Conservation (phyloP, 106 monocot species). For the Alisma plantagoaquatica region DNA sequence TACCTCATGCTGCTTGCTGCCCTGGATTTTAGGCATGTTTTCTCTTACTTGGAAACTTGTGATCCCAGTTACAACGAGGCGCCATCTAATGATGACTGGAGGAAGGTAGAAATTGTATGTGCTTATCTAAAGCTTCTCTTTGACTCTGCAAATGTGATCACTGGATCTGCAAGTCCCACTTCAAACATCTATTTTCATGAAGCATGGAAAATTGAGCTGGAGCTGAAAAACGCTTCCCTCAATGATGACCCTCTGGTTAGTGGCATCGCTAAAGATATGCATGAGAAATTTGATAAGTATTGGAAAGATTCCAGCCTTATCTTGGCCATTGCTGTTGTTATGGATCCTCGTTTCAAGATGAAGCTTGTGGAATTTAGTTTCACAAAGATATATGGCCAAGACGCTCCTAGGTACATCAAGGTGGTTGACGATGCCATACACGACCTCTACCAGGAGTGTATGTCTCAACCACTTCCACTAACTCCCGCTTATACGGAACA, state of each 20-base stretch:
- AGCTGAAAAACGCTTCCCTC: slow-evolving; percentile 10
- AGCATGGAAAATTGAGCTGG: slow-evolving; percentile 22
- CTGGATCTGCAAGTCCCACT: slow-evolving; percentile 5
- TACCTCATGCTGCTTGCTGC: slow-evolving; percentile 26
- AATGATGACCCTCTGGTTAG: slow-evolving; percentile 4
- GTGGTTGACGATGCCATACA: slow-evolving; percentile 24
- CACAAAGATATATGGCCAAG: slow-evolving; percentile 17
- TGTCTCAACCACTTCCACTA: slow-evolving; percentile 15
- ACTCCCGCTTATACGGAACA: slow-evolving; percentile 9
- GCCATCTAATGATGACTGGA: slow-evolving; percentile 24
- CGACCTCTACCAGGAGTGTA: slow-evolving; percentile 20
- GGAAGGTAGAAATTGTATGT: slow-evolving; percentile 20
- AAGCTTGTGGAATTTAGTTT: slow-evolving; percentile 31
- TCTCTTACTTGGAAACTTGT: slow-evolving; percentile 12
- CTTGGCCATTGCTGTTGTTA: slow-evolving; percentile 23
- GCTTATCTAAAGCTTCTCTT: slow-evolving; percentile 14
- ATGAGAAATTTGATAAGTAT: slow-evolving; percentile 27
- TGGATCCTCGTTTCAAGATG: slow-evolving; percentile 32
- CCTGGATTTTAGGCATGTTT: slow-evolving; percentile 14
- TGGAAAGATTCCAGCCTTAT: slow-evolving; percentile 31
- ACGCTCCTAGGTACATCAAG: slow-evolving; percentile 18
- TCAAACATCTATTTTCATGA: slow-evolving; percentile 23
- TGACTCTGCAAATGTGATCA: slow-evolving; percentile 16
- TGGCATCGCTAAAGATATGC: slow-evolving; percentile 13
- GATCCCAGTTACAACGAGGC: slow-evolving; percentile 19